Evolutionary conservation across 805 yeast genomes (phyloP).

Genomic region (Hanseniaspora thailandica): DNA sequence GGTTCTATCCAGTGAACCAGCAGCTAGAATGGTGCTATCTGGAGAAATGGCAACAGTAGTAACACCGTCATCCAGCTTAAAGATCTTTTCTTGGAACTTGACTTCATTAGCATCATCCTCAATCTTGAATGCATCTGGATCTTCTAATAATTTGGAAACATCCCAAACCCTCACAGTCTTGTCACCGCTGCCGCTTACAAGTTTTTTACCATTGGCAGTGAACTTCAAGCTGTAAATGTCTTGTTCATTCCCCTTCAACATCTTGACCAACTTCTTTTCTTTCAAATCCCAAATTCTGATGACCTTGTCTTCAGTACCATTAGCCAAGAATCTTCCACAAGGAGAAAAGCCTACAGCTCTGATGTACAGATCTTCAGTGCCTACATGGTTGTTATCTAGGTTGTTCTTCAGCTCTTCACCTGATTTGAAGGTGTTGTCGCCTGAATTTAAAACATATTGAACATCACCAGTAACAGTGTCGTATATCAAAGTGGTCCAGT

Average conservation of each 20-base stretch:
- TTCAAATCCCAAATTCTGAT: slow-evolving; percentile 94
- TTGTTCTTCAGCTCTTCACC: slow-evolving; percentile 26
- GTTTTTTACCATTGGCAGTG: slow-evolving; percentile 84
- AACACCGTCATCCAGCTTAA: slow-evolving; percentile 92
- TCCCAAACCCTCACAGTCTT: slow-evolving; percentile 96
- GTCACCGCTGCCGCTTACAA: slow-evolving; percentile 94
- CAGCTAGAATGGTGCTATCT: slow-evolving; percentile 86
- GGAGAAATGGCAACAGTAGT: slow-evolving; percentile 97
- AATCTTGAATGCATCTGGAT: not conserved
- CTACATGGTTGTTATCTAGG: not conserved
- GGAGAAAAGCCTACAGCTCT: slow-evolving; percentile 95
- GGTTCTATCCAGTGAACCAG: slow-evolving; percentile 89
- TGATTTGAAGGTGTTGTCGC: slow-evolving; percentile 19
- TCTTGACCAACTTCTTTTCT: slow-evolving; percentile 71
- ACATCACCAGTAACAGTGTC: slow-evolving; percentile 84
- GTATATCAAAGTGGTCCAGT: slow-evolving; percentile 87
- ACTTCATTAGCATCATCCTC: not conserved
- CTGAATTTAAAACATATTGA: slow-evolving; percentile 55
- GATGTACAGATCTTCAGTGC: slow-evolving; percentile 60
- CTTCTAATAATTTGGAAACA: slow-evolving; percentile 27
- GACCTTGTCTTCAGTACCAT: slow-evolving; percentile 83
- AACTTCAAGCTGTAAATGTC: slow-evolving; percentile 92
- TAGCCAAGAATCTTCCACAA: slow-evolving; percentile 83
- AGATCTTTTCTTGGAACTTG: slow-evolving; percentile 32
- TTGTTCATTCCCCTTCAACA: slow-evolving; percentile 89